Conservation (phyloP, 768 basidiomycete species). For the Pisolithus marmoratus region DNA sequence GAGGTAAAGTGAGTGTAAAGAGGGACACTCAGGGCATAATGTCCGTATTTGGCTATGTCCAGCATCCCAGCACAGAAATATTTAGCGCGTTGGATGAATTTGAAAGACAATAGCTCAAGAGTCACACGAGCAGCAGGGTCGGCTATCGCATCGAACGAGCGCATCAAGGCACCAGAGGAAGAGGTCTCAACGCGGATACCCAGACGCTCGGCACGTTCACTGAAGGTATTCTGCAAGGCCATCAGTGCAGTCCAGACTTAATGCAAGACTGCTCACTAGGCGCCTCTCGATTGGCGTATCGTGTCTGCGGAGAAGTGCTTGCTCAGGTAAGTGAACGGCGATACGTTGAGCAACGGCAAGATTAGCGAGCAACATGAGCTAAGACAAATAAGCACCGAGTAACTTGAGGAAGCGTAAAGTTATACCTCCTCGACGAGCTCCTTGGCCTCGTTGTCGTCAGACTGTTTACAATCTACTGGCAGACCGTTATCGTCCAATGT, state of each 20-base stretch:
- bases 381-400: slow-evolving; percentile 4
- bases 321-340: slow-evolving; percentile 91
- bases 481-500: slow-evolving; percentile 71
- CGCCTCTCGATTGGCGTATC: slow-evolving; percentile 91
- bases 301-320: slow-evolving; percentile 93
- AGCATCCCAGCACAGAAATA: slow-evolving; percentile 99
- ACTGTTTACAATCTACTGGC: slow-evolving; percentile 72
- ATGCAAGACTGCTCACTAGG: slow-evolving; percentile 45
- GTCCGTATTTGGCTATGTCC: slow-evolving; percentile 95
- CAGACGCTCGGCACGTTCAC: slow-evolving; percentile 75
- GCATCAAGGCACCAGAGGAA: slow-evolving; percentile 77
- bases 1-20: slow-evolving; percentile 93
- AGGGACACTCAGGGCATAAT: slow-evolving; percentile 86
- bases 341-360: slow-evolving; percentile 87
- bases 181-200: slow-evolving; percentile 79
- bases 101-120: slow-evolving; percentile 79
- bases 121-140: slow-evolving; percentile 71
- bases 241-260: slow-evolving; percentile 2
- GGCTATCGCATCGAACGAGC: slow-evolving; percentile 67
- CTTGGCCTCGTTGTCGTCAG: slow-evolving; percentile 66
- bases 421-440: slow-evolving; percentile 82
- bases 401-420: slow-evolving; percentile 7
- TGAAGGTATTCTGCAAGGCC: slow-evolving; percentile 57
- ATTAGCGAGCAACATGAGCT: slow-evolving; percentile 96
- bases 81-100: slow-evolving; percentile 92